These are phyloP conservation scores for Diplocarpon mali DNA, from an alignment of 2,329 filamentous ascomycete species.

Conservation along the genomic window DNA sequence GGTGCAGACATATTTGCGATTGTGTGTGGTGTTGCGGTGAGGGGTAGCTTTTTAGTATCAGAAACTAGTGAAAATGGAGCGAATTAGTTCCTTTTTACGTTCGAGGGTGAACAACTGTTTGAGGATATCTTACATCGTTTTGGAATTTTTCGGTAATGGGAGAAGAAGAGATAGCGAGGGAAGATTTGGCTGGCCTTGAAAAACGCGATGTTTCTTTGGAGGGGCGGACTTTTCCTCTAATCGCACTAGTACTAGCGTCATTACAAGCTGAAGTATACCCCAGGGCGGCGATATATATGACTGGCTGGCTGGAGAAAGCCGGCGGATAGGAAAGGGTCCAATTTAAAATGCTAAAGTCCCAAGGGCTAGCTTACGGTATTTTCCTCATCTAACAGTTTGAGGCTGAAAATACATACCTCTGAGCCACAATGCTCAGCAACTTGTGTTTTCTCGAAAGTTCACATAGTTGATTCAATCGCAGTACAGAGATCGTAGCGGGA, in stretches of 20 bases:
- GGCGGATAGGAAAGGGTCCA: background rate
- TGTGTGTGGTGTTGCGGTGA: constrained; percentile 13
- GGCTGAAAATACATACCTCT: background rate
- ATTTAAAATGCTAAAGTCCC: background rate
- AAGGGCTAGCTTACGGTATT: too few relatives aligned
- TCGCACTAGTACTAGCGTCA: constrained; percentile 2
- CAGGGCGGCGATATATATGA: background rate
- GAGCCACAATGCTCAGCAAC: background rate
- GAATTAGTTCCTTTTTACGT: background rate
- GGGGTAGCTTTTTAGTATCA: constrained; percentile 1
- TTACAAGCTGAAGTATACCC: background rate
- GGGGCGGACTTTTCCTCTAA: constrained; percentile 1
- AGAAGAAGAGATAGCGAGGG: too few relatives aligned
- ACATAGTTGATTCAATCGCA: background rate
- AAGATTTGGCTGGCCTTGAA: constrained; percentile 1
- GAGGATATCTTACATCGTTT: too few relatives aligned
- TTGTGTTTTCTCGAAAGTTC: background rate
- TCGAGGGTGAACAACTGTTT: too few relatives aligned
- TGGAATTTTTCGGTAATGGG: too few relatives aligned
- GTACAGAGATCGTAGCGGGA: background rate
- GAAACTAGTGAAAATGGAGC: background rate
- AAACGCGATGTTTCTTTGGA: constrained; percentile 1
- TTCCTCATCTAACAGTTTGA: background rate
- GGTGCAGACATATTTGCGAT: constrained; percentile 27
- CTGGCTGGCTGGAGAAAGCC: background rate